phyloP scores from a whole-genome alignment of 2,329 filamentous ascomycete species.

The Arthrobotrys megalospora region DNA sequence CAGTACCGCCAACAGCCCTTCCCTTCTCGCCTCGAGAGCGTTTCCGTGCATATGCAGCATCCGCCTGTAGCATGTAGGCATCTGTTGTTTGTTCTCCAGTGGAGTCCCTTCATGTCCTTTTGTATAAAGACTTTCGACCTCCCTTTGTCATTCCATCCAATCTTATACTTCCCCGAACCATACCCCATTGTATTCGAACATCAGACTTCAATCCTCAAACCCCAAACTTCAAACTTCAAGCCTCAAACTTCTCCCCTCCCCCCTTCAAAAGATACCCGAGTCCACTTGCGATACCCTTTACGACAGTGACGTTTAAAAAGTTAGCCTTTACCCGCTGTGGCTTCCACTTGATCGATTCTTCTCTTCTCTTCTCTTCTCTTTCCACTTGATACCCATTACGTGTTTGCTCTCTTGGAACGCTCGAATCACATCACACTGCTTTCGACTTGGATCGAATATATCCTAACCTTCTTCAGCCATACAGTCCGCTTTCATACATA shows the following conservation, averaged over 20 bases:
- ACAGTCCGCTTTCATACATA: conserved; percentile 20
- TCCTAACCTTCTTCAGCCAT: conserved; percentile 33
- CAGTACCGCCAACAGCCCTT: conserved; percentile 47
- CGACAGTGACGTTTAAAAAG: conserved; percentile 58
- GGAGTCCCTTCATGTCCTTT: conserved; percentile 21
- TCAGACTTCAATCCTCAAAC: conserved; percentile 15
- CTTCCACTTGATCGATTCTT: conserved; percentile 21
- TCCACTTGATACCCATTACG: conserved; percentile 44
- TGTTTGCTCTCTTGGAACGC: conserved; percentile 19
- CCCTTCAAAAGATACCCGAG: conserved; percentile 11
- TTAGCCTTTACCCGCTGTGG: conserved; percentile 34
- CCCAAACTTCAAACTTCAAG: too few species aligned
- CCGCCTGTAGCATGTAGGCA: conserved; percentile 38
- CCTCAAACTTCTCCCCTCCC: not conserved
- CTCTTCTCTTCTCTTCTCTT: conserved; percentile 18
- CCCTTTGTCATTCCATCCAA: conserved; percentile 39
- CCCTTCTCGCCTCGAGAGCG: conserved; percentile 52
- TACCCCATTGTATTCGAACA: conserved; percentile 26
- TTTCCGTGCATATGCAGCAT: conserved; percentile 58
- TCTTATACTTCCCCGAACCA: conserved; percentile 35
- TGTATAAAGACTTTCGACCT: conserved; percentile 59
- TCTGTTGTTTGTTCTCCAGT: conserved; percentile 42
- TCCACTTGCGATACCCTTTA: conserved; percentile 52
- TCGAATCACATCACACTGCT: conserved; percentile 15
- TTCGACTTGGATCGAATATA: conserved; percentile 28